Evolutionary conservation across 1,284 basidiomycete genomes (phyloP), one percentile per base, ranked within the genome.

Genomic region (Lignosus rhinocerotis): DNA sequence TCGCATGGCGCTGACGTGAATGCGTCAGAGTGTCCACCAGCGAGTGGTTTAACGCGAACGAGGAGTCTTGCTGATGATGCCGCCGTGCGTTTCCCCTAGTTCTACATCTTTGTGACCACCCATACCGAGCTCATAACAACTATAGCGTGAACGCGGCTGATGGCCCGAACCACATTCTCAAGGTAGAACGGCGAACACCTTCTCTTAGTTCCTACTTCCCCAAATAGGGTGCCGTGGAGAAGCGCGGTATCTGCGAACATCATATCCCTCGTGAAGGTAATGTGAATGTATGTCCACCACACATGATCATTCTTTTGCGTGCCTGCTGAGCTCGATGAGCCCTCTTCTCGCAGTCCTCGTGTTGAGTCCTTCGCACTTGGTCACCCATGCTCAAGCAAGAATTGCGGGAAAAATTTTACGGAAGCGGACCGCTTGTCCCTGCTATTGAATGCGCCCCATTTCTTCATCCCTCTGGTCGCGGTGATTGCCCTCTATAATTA

Each of bases 281-380:
- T 43, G 33, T 45, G 43, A 41, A 47, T n/a, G 44, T 44, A 19
- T 38, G 38, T 53, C 38, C 51, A 12, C 38, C 51, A 12, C 51
- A 39, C 50, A 55, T 50, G 60, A 43, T 30, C 25, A 4, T 32
- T 31, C 41, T 4, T 6, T 21, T 49, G 19, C 42, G 48, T 53
- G 14, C 51, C 53, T 47, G 36, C 48, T 33, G 46, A 48, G 30
- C 45, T 32, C 30, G 6, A 21, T 41, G 38, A 30, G 19, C 49
- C 39, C 31, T 30, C 52, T 52, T 55, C 55, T 55, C 30, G 5
- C 36, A 45, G 49, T n/a, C 55, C 61, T 53, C 55, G 52, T 58
- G 55, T 34, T 25, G 5, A 12, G 32, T 10, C 32, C 41, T 43
- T 38, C 45, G 34, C 33, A 41, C 21, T 19, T 33, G n/a, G 6